phyloP scores from a whole-genome alignment of 1,284 basidiomycete genomes.

The Megacollybia platyphylla region DNA sequence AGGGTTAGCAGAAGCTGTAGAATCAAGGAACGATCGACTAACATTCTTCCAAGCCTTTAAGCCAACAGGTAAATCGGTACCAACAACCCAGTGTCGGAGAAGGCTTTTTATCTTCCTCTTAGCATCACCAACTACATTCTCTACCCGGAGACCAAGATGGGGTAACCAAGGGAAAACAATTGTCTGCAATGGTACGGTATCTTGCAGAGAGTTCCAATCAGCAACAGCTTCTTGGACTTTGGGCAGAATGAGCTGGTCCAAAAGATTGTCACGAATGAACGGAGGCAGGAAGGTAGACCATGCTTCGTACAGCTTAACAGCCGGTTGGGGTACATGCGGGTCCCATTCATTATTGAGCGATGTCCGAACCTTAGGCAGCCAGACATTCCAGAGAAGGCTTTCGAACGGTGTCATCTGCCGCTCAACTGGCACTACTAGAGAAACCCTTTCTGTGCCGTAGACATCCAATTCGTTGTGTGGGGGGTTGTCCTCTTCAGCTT shows the following conservation, averaged over 20 bases:
- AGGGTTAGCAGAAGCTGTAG: slow-evolving; percentile 8
- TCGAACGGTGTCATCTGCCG: slow-evolving; percentile 91
- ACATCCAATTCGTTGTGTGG: slow-evolving; percentile 37
- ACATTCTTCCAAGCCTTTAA: slow-evolving; percentile 74
- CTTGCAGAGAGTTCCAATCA: slow-evolving; percentile 64
- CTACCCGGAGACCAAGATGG: slow-evolving; percentile 68
- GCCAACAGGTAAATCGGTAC: slow-evolving; percentile 66
- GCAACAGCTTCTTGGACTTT: slow-evolving; percentile 80
- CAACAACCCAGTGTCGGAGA: slow-evolving; percentile 68
- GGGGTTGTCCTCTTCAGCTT: slow-evolving; percentile 24
- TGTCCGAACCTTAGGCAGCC: slow-evolving; percentile 90
- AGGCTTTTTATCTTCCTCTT: slow-evolving; percentile 74
- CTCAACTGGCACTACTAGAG: slow-evolving; percentile 18
- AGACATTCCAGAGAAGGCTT: slow-evolving; percentile 85
- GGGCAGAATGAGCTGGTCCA: slow-evolving; percentile 91
- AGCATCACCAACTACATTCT: slow-evolving; percentile 75
- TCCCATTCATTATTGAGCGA: slow-evolving; percentile 91
- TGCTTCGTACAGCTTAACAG: slow-evolving; percentile 74
- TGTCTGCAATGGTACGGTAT: slow-evolving; percentile 52
- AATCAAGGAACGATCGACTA: slow-evolving; percentile 18
- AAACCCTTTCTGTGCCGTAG: slow-evolving; percentile 30
- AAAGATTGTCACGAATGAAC: slow-evolving; percentile 89
- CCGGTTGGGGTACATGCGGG: slow-evolving; percentile 59
- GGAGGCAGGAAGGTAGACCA: slow-evolving; percentile 83
- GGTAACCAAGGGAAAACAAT: slow-evolving; percentile 96